Base-by-base conservation (phyloP, 2,329 filamentous ascomycete genomes). In the Fusarium agapanthi region DNA sequence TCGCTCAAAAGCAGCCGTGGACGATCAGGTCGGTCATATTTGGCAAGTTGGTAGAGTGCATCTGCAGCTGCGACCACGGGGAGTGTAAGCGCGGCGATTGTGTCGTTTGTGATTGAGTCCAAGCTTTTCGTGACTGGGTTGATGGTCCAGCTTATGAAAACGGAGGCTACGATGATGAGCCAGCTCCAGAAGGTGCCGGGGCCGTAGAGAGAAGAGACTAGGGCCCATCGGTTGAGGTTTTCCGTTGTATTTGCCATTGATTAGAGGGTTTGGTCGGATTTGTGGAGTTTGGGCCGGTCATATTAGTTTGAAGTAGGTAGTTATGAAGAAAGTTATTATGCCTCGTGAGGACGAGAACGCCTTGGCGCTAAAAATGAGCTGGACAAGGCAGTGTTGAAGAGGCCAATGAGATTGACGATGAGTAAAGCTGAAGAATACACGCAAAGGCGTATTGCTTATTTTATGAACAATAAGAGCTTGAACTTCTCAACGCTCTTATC, bases 131-230 rank as follows among this genome's bases (percentile, higher is more conserved):
- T 34, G 4, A 4, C 24, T 16, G 54, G 30, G 20, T 57, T 57
- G 9, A 57, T 10, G n/a, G 30, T 28, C 54, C 54, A 57, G 30
- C 54, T 57, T 22, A 14, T 57, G n/a, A 34, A 26, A 10, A 57
- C 54, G 1, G 54, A 57, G 16, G 30, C 40, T 14, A 47, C 30
- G 14, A 57, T 57, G 13, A 24, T 26, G 18, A 57, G n/a, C 40
- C 54, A 57, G 40, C 54, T 57, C 26, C 37, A 57, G 30, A 57
- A 57, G 6, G 54, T 47, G 10, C 54, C 54, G 7, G 54, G 54
- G 18, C 54, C 54, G 30, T 57, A 57, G 20, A 57, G n/a, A 1
- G 40, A 57, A 5, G 54, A 57, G 7, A 35, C 54, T 1, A 57
- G 54, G 12, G 30, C 54, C 54, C 38, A 57, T 7, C 40, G 40